Evolutionary conservation across 169 alveolate species (phyloP).

Genomic region (Eimeria zaria): DNA sequence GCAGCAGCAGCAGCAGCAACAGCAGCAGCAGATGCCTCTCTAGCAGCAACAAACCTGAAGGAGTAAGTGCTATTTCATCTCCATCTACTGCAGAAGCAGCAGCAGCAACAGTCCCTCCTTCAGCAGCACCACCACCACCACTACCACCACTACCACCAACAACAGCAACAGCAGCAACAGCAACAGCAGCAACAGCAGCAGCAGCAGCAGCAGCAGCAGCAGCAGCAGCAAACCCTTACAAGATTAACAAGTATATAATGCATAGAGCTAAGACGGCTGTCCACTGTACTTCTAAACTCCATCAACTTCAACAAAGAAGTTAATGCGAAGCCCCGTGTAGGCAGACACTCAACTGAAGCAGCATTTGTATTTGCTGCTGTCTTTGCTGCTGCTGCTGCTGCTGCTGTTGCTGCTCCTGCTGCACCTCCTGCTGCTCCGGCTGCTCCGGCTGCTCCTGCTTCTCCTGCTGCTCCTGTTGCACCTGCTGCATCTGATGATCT

Average conservation of each 20-base stretch:
- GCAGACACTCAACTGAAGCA: conserved; percentile 75
- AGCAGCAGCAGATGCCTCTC: not conserved
- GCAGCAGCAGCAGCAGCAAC: not conserved
- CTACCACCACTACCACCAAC: no score
- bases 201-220: not conserved
- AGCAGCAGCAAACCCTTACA: conserved; percentile 21
- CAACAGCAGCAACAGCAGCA: not conserved
- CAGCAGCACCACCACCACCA: no score
- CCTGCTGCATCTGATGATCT: no score
- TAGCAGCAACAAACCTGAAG: not conserved
- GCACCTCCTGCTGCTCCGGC: no score
- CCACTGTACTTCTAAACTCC: conserved; percentile 88
- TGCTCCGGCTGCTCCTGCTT: no score
- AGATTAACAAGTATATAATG: conserved; percentile 86
- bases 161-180: not conserved
- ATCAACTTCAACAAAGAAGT: conserved; percentile 84
- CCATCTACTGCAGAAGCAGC: no score
- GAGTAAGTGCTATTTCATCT: no score
- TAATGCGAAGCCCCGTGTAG: conserved; percentile 86
- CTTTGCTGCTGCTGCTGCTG: no score
- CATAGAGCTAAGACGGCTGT: conserved; percentile 85
- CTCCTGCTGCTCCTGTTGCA: no score
- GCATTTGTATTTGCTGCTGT: conserved; percentile 10
- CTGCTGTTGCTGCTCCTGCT: no score
- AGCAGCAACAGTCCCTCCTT: no score